Base-by-base conservation (phyloP, 2,329 filamentous ascomycete genomes). In the Phialocephala sp. region DNA sequence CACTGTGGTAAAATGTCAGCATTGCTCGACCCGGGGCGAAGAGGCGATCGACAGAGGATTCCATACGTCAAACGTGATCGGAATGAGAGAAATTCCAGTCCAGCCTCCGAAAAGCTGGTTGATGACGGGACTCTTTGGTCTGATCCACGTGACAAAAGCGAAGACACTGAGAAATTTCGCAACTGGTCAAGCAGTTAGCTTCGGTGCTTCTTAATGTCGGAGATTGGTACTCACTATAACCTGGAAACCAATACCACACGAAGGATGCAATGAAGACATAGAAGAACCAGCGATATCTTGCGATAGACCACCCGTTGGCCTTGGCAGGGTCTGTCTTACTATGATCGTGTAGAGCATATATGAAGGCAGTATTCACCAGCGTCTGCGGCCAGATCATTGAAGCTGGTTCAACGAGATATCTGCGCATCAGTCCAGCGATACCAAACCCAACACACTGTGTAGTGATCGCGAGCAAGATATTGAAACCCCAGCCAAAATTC, bases 61-160 rank as follows among this genome's bases (percentile, higher is more conserved):
- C 15, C 52, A 36, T 60, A 60, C 59, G 15, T 93, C 90, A 73
- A 93, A 91, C 0, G 89, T 92, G 37, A 93, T 85, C 1, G 90
- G 90, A 4, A 92, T 78, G 32, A 93, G 73, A 0, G 35, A 55
- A 14, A 55, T 55, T 4, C 52, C 52, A 18, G 52, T 55, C 27
- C 24, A 35, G 18, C 52, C 52, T 37, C 52, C 52, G n/a, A 55
- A 55, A n/a, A 55, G 2, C 15, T 55, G 52, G 12, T 55, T 55
- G 52, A 55, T 37, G 15, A 36, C 27, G 14, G 35, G 27, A 36
- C 18, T 55, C 35, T 55, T 55, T 9, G 52, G 52, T 55, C 27
- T n/a, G 18, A 55, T 55, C 52, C 52, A 55, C 24, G 27, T 35
- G 14, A 37, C 52, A 20, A 55, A 55, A 18, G 52, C 35, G 52